Conservation (phyloP, 2,329 filamentous ascomycete species). For the Xylaria sp. region DNA sequence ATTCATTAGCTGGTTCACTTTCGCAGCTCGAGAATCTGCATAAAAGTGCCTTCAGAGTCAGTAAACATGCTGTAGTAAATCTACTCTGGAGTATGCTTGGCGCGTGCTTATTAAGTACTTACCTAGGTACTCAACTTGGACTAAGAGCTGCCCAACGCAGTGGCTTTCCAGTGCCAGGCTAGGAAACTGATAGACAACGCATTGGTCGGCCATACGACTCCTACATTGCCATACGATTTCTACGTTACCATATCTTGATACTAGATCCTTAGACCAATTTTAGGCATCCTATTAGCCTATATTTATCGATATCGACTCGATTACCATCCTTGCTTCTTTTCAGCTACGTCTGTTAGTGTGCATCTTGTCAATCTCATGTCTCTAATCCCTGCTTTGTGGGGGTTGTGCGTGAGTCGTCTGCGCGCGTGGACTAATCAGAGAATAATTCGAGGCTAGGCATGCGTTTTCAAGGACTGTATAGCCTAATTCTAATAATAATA, state of each 20-base stretch:
- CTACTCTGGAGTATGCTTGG: no score
- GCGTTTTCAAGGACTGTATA: no score
- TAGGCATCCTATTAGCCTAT: background rate
- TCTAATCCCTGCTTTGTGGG: background rate
- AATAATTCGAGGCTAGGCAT: background rate
- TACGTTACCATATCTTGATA: background rate
- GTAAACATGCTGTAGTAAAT: background rate
- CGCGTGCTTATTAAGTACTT: no score
- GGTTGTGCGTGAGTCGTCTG: background rate
- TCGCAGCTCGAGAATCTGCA: background rate
- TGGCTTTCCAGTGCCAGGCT: background rate
- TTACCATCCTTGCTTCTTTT: background rate
- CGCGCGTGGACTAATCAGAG: background rate
- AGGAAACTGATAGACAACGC: background rate
- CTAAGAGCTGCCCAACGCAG: background rate
- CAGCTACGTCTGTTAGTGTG: background rate
- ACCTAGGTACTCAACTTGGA: background rate
- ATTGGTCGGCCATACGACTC: conserved; percentile 6
- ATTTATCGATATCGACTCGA: background rate
- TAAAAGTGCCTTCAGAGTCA: background rate
- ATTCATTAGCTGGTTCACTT: no score
- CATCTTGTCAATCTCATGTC: background rate
- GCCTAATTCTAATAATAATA: no score
- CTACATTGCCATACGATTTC: conserved; percentile 15
- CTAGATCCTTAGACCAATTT: background rate